Percentiles rank a stretch among this genome's conserved stretches.
phyloP scores from a whole-genome alignment of 2,329 filamentous ascomycete species.

The Xylariaceae sp. region DNA sequence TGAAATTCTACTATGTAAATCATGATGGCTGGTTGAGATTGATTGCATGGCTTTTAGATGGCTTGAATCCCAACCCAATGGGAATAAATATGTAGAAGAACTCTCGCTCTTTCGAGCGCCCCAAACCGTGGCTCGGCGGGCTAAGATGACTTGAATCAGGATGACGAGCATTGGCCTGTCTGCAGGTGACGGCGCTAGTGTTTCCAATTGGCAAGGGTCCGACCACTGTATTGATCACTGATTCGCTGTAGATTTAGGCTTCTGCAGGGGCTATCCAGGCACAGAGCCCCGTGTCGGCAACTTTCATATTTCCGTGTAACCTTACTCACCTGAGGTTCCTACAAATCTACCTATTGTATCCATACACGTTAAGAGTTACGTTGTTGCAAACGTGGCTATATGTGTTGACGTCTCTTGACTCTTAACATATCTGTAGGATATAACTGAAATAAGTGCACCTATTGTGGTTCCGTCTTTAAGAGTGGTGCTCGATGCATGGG shows the following conservation, averaged over 20 bases:
- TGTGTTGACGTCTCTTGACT: too few species aligned
- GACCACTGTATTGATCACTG: slow-evolving; percentile 22
- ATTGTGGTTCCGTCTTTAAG: too few species aligned
- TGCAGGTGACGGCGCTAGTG: slow-evolving; percentile 41
- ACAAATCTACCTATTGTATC: too few species aligned
- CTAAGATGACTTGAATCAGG: slow-evolving; percentile 10
- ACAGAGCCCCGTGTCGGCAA: background rate
- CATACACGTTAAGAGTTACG: too few species aligned
- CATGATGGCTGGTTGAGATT: background rate
- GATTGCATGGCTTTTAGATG: background rate
- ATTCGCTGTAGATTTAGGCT: slow-evolving; percentile 30
- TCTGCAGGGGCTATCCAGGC: slow-evolving; percentile 8
- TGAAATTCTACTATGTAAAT: background rate
- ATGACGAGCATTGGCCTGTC: slow-evolving; percentile 22
- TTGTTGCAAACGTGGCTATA: too few species aligned
- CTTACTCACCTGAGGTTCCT: slow-evolving; percentile 1
- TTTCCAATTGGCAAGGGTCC: slow-evolving; percentile 37
- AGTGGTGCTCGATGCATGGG: too few species aligned
- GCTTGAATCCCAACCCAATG: too few species aligned
- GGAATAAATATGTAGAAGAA: background rate
- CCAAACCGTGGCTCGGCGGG: background rate
- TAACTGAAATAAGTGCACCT: too few species aligned
- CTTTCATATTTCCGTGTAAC: too few species aligned
- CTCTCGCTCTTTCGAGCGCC: background rate
- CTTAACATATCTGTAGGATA: too few species aligned